Evolutionary conservation across 2,329 filamentous ascomycete genomes (phyloP).

Genomic region (Aspergillus sp.): DNA sequence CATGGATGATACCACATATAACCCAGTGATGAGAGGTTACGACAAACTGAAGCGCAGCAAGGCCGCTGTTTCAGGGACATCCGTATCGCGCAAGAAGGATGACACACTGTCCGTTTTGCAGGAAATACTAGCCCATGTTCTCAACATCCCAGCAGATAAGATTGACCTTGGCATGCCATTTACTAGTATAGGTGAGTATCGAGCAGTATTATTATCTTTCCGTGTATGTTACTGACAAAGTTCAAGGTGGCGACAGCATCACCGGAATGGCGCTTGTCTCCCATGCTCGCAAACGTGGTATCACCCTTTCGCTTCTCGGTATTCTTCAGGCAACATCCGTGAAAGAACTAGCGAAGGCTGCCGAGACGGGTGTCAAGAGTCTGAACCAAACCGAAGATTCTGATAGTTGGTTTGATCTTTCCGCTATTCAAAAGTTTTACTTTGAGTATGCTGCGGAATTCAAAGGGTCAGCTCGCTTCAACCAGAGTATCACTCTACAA

Average conservation of each 20-base stretch:
- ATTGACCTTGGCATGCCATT: slow-evolving; percentile 37
- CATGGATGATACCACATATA: slow-evolving; percentile 40
- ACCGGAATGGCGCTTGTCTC: slow-evolving; percentile 41
- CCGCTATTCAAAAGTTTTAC: slow-evolving; percentile 38
- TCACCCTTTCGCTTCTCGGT: slow-evolving; percentile 33
- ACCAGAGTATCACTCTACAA: slow-evolving; percentile 36
- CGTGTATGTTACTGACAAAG: too few relatives aligned
- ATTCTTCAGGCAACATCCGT: slow-evolving; percentile 36
- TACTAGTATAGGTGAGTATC: background rate
- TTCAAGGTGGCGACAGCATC: slow-evolving; percentile 38
- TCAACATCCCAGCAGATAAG: slow-evolving; percentile 35
- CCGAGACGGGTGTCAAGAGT: slow-evolving; percentile 22
- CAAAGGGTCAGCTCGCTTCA: slow-evolving; percentile 28
- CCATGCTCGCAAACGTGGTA: slow-evolving; percentile 35
- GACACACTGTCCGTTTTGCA: slow-evolving; percentile 25
- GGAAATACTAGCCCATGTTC: slow-evolving; percentile 36
- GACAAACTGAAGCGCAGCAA: slow-evolving; percentile 22
- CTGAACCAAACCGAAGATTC: slow-evolving; percentile 20
- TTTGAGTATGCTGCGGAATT: slow-evolving; percentile 19
- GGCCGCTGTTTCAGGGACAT: slow-evolving; percentile 17
- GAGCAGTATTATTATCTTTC: slow-evolving; percentile 23
- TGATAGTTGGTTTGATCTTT: slow-evolving; percentile 30
- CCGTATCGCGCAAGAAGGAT: slow-evolving; percentile 14
- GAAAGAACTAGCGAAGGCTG: background rate
- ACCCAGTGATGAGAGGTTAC: slow-evolving; percentile 41